Base-by-base conservation (phyloP, 2,329 filamentous ascomycete species). In the Cladophialophora exuberans region DNA sequence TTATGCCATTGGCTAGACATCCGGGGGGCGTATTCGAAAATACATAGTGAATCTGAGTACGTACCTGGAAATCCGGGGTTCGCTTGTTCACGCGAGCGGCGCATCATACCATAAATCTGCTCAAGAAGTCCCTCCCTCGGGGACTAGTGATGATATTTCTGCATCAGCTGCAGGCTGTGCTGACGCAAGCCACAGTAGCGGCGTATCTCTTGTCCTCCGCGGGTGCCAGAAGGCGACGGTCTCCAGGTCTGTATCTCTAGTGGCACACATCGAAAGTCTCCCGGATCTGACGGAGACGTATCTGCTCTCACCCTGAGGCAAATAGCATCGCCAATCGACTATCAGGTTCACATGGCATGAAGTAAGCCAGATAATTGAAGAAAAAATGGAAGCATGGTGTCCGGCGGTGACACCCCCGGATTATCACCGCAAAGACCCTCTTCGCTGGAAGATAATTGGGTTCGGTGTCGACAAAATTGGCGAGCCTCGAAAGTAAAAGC, bases 271-370 rank as follows among this genome's bases (percentile, higher is more conserved):
- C 31, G n/a, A 45, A 45, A 17, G 38, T 28, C 33, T 51, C 9
- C 42, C 17, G 9, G 49, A 7, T 28, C 30, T 36, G 11, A 52
- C 49, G 20, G 49, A 52, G 28, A 52, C 45, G 28, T 52, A 52
- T 22, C 49, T 52, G 3, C 49, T 39, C 28, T 52, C 49, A 25
- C 49, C 49, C 49, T 39, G 30, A 30, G 36, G 49, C 15, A 52
- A 17, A 30, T 52, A 52, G 5, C 39, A 20, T 17, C 47, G 41
- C 17, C 46, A 41, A 20, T 23, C 50, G 7, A 42, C 50, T 42
- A 53, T 53, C 15, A 49, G 35, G n/a, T 54, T 49, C 4, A 28
- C 36, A 28, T 48, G 43, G 13, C 44, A 36, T 6, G 35, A 35
- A 48, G 43, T 10, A 54, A 13, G 17, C 43, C 52, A 26, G 49